Percentiles rank a stretch among this genome's conserved stretches.
phyloP scores from a whole-genome alignment of 2,329 filamentous ascomycete genomes.

The Neoscytalidium dimidiatum region DNA sequence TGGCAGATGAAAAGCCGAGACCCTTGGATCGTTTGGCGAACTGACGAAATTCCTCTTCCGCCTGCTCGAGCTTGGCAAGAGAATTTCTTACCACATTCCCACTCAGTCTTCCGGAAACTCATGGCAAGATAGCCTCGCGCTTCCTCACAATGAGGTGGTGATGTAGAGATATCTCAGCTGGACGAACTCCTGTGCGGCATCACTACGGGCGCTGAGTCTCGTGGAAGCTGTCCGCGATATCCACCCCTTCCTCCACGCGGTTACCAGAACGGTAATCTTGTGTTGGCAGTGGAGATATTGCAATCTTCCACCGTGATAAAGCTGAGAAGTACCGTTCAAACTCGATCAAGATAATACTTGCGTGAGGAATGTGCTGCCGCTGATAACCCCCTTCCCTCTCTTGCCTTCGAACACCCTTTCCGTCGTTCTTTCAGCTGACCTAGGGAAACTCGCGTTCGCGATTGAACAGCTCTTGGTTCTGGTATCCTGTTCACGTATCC shows the following conservation, averaged over 20 bases:
- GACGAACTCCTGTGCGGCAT: constrained; percentile 51
- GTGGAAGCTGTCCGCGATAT: constrained; percentile 28
- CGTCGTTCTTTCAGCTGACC: constrained; percentile 30
- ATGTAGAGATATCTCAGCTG: constrained; percentile 1
- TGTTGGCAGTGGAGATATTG: background rate
- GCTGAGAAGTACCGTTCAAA: constrained; percentile 96
- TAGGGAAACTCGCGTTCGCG: constrained; percentile 28
- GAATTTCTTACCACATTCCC: background rate
- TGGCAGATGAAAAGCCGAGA: background rate
- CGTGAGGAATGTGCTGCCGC: constrained; percentile 97
- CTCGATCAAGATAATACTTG: constrained; percentile 99
- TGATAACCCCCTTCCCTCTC: constrained; percentile 53
- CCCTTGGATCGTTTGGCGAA: background rate
- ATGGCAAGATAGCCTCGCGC: background rate
- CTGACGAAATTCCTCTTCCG: background rate
- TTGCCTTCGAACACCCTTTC: constrained; percentile 22
- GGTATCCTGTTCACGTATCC: constrained; percentile 83
- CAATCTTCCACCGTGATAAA: constrained; percentile 51
- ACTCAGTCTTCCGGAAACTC: background rate
- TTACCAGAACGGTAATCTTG: background rate
- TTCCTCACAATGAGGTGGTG: background rate
- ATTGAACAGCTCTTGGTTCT: constrained; percentile 70
- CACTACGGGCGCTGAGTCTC: constrained; percentile 78
- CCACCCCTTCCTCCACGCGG: constrained; percentile 47
- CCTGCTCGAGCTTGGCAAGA: background rate